Evolutionary conservation across 306 rosid genomes (phyloP).

Genomic region (Potentilla sterilis): DNA sequence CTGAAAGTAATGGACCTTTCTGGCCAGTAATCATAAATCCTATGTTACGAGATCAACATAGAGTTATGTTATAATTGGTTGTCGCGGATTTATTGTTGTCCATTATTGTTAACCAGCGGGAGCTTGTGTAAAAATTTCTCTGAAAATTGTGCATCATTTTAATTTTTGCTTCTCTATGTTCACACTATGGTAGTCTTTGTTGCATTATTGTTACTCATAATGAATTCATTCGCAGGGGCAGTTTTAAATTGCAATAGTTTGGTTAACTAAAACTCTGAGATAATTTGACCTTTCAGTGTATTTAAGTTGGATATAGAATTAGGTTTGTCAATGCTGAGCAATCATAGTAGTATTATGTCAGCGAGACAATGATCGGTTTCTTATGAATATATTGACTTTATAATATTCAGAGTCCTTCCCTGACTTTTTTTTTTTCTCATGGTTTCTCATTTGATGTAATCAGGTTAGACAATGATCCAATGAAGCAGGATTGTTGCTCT

Average conservation of each 20-base stretch:
- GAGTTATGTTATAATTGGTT: neutral
- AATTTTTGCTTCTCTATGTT: neutral
- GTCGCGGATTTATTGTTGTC: neutral
- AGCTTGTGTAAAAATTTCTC: neutral
- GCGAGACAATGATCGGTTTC: neutral
- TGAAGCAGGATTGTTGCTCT: conserved; percentile 25
- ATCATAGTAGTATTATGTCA: neutral
- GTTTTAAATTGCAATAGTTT: neutral
- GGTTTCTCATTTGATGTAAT: conserved; percentile 23
- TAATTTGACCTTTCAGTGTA: neutral
- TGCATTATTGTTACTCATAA: neutral
- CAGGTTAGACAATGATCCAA: conserved; percentile 49
- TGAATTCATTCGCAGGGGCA: neutral
- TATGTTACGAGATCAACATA: neutral
- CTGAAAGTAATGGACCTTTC: neutral
- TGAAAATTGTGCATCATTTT: conserved; percentile 3
- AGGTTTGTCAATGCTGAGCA: neutral
- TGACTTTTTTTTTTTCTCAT: neutral
- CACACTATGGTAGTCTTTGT: neutral
- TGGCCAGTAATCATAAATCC: neutral
- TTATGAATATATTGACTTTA: neutral
- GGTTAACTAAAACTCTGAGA: neutral
- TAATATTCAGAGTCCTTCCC: neutral
- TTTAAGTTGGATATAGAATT: neutral
- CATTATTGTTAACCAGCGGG: neutral